A percentile compares a stretch with the other conserved stretches of the same genome.
Evolutionary conservation across 148 eudicot species (phyloP).

Genomic region (Rhododendron molle): DNA sequence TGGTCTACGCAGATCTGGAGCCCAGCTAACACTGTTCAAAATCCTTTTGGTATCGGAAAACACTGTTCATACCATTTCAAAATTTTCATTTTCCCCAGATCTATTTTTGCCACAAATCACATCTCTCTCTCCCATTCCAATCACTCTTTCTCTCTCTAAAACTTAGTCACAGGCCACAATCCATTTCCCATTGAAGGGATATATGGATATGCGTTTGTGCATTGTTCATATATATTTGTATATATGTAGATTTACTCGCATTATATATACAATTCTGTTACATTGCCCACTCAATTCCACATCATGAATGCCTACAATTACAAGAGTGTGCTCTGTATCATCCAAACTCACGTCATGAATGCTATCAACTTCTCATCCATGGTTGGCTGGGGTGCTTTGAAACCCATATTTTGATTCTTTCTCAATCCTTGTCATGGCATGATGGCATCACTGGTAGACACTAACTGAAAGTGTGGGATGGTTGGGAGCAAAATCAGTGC

Average conservation of each 20-base stretch:
- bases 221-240: no score
- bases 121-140: background rate
- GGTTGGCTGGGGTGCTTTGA: conserved; percentile 55
- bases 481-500: conserved; percentile 47
- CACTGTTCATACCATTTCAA: background rate
- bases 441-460: conserved; percentile 38
- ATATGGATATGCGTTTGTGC: background rate
- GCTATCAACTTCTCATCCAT: conserved; percentile 71
- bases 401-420: conserved; percentile 48
- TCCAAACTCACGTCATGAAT: conserved; percentile 87
- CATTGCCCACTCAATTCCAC: background rate
- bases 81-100: background rate
- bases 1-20: no score
- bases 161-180: background rate
- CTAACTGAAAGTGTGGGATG: conserved; percentile 56
- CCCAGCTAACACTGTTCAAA: no score
- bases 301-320: conserved; percentile 32
- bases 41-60: no score
- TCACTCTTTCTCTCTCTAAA: background rate
- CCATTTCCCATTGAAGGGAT: background rate
- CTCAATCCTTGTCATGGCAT: conserved; percentile 38
- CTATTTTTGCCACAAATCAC: background rate
- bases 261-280: background rate
- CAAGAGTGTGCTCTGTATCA: conserved; percentile 87
- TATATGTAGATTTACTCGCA: background rate